Percentiles rank a stretch among this genome's conserved stretches.
These are phyloP conservation scores for Aspergillus tubingensis DNA, from an alignment of 2,329 filamentous ascomycete genomes.

Conservation along the genomic window DNA sequence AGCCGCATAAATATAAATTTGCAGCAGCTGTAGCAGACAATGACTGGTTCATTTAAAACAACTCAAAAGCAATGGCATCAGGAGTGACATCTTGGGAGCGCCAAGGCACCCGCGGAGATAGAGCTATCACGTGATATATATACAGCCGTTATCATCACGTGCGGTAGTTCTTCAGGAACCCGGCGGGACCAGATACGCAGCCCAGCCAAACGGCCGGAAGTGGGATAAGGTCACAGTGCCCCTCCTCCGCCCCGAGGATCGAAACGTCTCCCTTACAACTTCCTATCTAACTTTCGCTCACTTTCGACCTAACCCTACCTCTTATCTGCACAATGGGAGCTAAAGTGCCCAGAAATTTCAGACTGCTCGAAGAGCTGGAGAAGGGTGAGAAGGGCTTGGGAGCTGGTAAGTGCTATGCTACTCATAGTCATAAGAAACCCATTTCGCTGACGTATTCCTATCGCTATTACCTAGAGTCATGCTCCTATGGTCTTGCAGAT, in stretches of 20 bases:
- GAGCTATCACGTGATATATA: conserved; percentile 19
- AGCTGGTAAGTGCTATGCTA: conserved; percentile 58
- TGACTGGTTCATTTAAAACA: conserved; percentile 1
- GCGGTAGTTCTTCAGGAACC: conserved; percentile 8
- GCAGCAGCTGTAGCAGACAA: background rate
- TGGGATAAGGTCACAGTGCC: conserved; percentile 20
- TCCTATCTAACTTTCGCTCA: background rate
- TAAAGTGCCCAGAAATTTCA: conserved; percentile 93
- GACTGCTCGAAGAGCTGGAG: conserved; percentile 94
- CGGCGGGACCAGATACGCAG: conserved; percentile 7
- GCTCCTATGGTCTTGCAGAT: conserved; percentile 93
- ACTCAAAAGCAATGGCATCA: conserved; percentile 5
- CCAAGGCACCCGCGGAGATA: conserved; percentile 23
- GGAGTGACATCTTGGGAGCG: conserved; percentile 24
- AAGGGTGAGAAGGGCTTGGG: conserved; percentile 98
- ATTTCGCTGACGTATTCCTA: conserved; percentile 27
- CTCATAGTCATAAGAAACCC: conserved; percentile 6
- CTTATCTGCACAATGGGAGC: conserved; percentile 54
- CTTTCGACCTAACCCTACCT: background rate
- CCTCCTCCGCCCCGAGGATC: conserved; percentile 22
- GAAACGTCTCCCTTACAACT: conserved; percentile 17
- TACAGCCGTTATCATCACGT: conserved; percentile 20
- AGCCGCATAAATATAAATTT: background rate
- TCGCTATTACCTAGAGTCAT: conserved; percentile 67
- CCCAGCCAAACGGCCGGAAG: background rate